Percentiles rank a stretch among this genome's conserved stretches.
Evolutionary conservation across 257 asterid species (phyloP).

Genomic region (Fraxinus anomala): DNA sequence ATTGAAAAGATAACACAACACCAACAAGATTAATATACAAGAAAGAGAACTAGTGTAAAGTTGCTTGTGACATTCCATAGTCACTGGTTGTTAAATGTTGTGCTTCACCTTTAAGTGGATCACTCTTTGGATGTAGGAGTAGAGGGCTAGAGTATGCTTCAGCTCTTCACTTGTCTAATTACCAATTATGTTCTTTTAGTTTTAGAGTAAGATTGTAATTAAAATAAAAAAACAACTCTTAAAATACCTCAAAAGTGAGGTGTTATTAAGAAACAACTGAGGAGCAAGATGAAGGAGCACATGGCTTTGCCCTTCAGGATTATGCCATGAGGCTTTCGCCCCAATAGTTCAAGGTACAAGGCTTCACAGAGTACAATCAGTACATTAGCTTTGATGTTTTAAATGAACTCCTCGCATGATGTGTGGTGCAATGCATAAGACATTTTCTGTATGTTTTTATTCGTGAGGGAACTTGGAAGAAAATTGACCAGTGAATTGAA

Average conservation of each 20-base stretch:
- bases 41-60: neutral
- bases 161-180: neutral
- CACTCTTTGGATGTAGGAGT: neutral
- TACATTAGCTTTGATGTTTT: no score
- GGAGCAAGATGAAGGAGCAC: neutral
- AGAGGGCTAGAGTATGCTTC: neutral
- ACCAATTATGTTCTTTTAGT: neutral
- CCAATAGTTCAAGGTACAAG: neutral
- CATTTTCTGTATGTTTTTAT: neutral
- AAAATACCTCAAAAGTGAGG: neutral
- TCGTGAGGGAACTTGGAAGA: neutral
- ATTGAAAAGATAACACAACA: neutral
- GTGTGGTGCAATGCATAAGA: neutral
- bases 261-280: neutral
- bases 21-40: neutral
- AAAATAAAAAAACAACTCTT: neutral
- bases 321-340: neutral
- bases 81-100: neutral
- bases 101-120: neutral
- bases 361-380: neutral
- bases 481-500: neutral
- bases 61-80: neutral
- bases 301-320: neutral
- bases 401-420: neutral
- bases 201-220: neutral